phyloP scores from a whole-genome alignment of 805 yeast genomes.

The Zygosaccharomyces kombuchaensis region DNA sequence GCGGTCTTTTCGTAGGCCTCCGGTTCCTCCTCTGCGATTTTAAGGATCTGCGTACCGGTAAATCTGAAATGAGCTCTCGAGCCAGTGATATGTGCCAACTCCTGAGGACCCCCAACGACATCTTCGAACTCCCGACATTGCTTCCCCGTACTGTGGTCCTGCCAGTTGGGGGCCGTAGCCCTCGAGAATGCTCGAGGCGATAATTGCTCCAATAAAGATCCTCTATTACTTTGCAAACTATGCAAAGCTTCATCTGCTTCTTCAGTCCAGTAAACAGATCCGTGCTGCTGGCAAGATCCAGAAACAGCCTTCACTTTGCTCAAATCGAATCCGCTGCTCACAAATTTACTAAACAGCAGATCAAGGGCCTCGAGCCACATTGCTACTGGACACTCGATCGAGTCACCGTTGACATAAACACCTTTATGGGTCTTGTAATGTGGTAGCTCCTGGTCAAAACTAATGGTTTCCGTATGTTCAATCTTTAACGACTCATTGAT shows the following conservation, averaged over 20 bases:
- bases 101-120: constrained; percentile 52
- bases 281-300: constrained; percentile 93
- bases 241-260: constrained; percentile 42
- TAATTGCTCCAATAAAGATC: constrained; percentile 45
- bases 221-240: constrained; percentile 31
- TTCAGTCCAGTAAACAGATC: constrained; percentile 75
- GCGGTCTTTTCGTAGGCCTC: constrained; percentile 51
- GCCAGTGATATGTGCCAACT: constrained; percentile 67
- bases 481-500: constrained; percentile 52
- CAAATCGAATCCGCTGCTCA: constrained; percentile 57
- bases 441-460: constrained; percentile 63
- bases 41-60: constrained; percentile 88
- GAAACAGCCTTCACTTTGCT: constrained; percentile 57
- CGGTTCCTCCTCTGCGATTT: constrained; percentile 51
- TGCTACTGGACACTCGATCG: constrained; percentile 73
- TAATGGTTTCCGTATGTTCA: constrained; percentile 56
- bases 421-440: constrained; percentile 69
- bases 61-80: constrained; percentile 85
- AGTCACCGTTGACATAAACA: constrained; percentile 52
- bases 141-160: constrained; percentile 78
- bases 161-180: constrained; percentile 84
- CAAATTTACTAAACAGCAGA: constrained; percentile 45
- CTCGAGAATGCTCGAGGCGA: constrained; percentile 53
- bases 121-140: constrained; percentile 62
- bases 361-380: constrained; percentile 90